phyloP scores from a whole-genome alignment of 2,329 filamentous ascomycete species.

The Hymenoscyphus fructigenus region DNA sequence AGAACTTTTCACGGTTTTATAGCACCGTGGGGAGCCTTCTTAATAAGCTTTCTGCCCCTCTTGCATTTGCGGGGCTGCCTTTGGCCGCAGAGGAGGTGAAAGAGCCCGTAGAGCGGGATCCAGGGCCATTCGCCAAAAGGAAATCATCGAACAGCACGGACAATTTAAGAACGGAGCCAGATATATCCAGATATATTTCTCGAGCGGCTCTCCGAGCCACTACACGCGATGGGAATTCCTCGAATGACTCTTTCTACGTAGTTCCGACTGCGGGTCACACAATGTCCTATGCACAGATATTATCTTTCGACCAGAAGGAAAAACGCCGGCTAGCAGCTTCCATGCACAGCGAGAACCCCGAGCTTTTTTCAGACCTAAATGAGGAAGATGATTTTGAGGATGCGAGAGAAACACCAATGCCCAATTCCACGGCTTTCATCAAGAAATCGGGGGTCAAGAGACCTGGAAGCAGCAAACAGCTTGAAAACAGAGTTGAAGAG shows the following conservation, averaged over 20 bases:
- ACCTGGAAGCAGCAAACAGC: slow-evolving; percentile 43
- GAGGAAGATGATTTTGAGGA: slow-evolving; percentile 83
- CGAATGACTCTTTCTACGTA: slow-evolving; percentile 83
- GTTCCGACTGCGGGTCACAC: slow-evolving; percentile 91
- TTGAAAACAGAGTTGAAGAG: slow-evolving; percentile 78
- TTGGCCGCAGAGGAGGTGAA: slow-evolving; percentile 55
- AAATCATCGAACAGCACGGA: slow-evolving; percentile 26
- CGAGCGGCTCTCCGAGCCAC: slow-evolving; percentile 80
- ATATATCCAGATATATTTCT: slow-evolving; percentile 82
- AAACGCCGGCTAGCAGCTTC: slow-evolving; percentile 58
- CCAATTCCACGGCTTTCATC: slow-evolving; percentile 44
- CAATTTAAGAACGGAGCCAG: slow-evolving; percentile 56
- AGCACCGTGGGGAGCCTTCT: slow-evolving; percentile 86
- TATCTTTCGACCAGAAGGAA: slow-evolving; percentile 68
- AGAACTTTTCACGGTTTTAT: slow-evolving; percentile 89
- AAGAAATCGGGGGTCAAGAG: slow-evolving; percentile 39
- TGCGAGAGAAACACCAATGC: slow-evolving; percentile 64
- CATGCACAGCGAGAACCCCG: slow-evolving; percentile 39
- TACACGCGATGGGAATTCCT: slow-evolving; percentile 63
- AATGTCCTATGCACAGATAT: slow-evolving; percentile 87
- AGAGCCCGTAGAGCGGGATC: slow-evolving; percentile 35
- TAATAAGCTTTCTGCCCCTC: slow-evolving; percentile 81
- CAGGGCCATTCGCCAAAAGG: slow-evolving; percentile 40
- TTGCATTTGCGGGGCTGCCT: slow-evolving; percentile 91
- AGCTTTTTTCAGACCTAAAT: slow-evolving; percentile 49